A percentile compares a stretch with the other conserved stretches of the same genome.
phyloP scores from a whole-genome alignment of 495 filamentous ascomycete genomes.

The Neurospora discreta region DNA sequence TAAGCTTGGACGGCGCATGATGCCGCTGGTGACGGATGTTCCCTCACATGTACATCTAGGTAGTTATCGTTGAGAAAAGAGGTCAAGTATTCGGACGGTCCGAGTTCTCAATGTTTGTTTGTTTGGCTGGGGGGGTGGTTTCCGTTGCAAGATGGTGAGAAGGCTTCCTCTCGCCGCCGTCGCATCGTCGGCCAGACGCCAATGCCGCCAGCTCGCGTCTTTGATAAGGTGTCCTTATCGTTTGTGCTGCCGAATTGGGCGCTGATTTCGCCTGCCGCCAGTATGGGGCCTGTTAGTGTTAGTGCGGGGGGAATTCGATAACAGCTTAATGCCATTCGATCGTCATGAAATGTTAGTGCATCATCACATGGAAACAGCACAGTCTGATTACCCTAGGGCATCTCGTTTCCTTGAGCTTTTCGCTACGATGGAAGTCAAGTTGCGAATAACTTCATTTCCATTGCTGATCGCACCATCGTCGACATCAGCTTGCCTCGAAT shows the following conservation, averaged over 20 bases:
- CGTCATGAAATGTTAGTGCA: not conserved
- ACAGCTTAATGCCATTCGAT: fast-evolving
- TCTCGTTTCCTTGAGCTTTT: no score
- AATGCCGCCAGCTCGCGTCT: constrained; percentile 4
- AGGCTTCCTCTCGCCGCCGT: not conserved
- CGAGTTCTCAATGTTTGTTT: not conserved
- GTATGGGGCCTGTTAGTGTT: not conserved
- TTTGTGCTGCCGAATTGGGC: not conserved
- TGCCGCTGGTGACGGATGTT: constrained; percentile 27
- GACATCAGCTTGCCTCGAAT: not conserved
- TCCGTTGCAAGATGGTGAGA: not conserved
- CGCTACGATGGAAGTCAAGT: not conserved
- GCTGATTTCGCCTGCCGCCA: not conserved
- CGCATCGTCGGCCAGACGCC: not conserved
- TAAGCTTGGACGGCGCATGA: constrained; percentile 37
- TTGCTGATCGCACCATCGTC: not conserved
- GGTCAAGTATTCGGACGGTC: not conserved
- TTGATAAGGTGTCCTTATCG: constrained; percentile 22
- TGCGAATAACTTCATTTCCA: not conserved
- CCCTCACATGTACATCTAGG: constrained; percentile 20
- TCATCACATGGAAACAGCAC: not conserved
- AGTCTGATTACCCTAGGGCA: not conserved
- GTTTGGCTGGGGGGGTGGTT: not conserved
- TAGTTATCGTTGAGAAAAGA: not conserved
- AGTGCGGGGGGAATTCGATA: not conserved